Conservation (phyloP, 1,284 basidiomycete species). For the Marasmius oreades region DNA sequence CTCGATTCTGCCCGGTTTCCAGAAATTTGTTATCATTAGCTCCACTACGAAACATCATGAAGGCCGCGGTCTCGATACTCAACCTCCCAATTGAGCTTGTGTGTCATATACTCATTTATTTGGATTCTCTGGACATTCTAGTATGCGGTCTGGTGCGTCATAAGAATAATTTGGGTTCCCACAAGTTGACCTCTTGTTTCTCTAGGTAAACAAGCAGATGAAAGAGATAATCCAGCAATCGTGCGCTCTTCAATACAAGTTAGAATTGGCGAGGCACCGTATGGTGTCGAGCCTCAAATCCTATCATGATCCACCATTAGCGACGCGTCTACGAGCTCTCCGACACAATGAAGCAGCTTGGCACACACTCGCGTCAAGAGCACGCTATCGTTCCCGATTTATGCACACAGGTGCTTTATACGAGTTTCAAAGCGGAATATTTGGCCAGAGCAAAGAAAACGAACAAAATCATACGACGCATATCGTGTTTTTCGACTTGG, state of each 20-base stretch:
- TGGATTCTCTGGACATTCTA: conserved; percentile 35
- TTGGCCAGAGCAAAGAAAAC: conserved; percentile 43
- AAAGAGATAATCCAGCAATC: conserved; percentile 34
- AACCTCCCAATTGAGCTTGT: conserved; percentile 42
- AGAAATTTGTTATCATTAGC: background rate
- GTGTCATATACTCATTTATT: conserved; percentile 33
- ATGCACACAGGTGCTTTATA: conserved; percentile 44
- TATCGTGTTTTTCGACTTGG: conserved; percentile 40
- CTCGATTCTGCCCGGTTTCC: background rate
- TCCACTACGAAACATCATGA: background rate
- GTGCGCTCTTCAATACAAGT: conserved; percentile 40
- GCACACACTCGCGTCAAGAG: conserved; percentile 37
- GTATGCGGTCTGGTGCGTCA: conserved; percentile 29
- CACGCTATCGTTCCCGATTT: conserved; percentile 32
- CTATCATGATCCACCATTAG: conserved; percentile 27
- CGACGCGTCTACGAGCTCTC: conserved; percentile 36
- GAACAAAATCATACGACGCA: conserved; percentile 34
- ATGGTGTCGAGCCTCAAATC: conserved; percentile 33
- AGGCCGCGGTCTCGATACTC: conserved; percentile 17
- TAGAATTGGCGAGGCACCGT: conserved; percentile 42
- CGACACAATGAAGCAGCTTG: conserved; percentile 40
- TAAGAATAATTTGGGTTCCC: background rate
- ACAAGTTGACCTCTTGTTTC: conserved; percentile 10
- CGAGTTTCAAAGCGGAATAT: conserved; percentile 47
- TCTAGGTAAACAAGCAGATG: conserved; percentile 37